A percentile compares a stretch with the other conserved stretches of the same genome.
Conservation (phyloP, 1,139 yeast species). For the Sugiyamaella japonica region DNA sequence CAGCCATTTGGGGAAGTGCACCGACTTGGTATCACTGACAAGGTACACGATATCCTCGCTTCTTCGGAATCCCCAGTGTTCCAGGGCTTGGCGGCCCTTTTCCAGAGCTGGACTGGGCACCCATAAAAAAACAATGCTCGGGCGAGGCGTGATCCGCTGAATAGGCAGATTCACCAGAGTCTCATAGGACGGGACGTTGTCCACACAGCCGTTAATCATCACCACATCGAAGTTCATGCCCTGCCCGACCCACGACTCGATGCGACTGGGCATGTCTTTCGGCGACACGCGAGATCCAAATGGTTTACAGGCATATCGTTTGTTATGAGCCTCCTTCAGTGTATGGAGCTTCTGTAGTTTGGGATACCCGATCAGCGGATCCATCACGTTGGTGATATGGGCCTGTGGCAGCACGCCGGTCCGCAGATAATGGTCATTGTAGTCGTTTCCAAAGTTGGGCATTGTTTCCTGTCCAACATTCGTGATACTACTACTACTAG, state of each 20-base stretch:
- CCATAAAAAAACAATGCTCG: conserved; percentile 87
- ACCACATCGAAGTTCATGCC: conserved; percentile 78
- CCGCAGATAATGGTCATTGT: conserved; percentile 66
- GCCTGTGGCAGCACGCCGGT: conserved; percentile 60
- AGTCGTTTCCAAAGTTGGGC: conserved; percentile 56
- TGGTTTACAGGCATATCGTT: conserved; percentile 57
- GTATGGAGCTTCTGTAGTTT: conserved; percentile 66
- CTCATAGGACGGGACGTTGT: conserved; percentile 55
- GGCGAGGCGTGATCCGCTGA: conserved; percentile 71
- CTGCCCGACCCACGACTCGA: conserved; percentile 60
- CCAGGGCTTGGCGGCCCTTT: conserved; percentile 53
- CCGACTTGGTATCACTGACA: conserved; percentile 46
- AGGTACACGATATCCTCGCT: conserved; percentile 75
- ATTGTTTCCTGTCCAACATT: not conserved
- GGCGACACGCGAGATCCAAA: conserved; percentile 61
- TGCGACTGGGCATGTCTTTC: conserved; percentile 50
- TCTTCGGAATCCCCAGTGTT: conserved; percentile 74
- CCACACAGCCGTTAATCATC: conserved; percentile 84
- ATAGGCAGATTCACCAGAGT: conserved; percentile 65
- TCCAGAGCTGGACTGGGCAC: conserved; percentile 64
- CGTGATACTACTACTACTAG: not conserved
- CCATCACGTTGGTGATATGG: conserved; percentile 61
- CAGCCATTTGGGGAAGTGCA: conserved; percentile 32
- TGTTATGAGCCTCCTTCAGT: conserved; percentile 55
- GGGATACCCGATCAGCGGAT: conserved; percentile 82